Evolutionary conservation across 768 basidiomycete species (phyloP).

Genomic region (Tulasnella sp.): DNA sequence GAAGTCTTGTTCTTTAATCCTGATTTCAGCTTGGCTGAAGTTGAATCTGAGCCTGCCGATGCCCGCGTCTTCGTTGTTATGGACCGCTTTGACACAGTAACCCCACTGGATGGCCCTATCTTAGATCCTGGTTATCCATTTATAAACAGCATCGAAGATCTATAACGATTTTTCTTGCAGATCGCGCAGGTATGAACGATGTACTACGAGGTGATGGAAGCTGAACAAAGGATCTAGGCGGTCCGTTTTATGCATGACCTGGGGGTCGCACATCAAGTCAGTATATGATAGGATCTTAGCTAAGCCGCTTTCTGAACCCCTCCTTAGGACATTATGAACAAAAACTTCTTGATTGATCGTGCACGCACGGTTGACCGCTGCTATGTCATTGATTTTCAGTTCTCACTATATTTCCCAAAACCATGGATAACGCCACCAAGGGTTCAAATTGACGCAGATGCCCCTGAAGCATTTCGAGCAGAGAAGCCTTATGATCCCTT

Average conservation of each 20-base stretch:
- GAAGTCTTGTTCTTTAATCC: too few relatives aligned
- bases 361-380: not conserved
- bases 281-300: not conserved
- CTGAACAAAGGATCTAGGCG: not conserved
- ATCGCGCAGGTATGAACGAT: not conserved
- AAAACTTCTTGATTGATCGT: not conserved
- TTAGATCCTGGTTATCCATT: not conserved
- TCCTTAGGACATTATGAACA: not conserved
- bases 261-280: not conserved
- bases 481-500: not conserved
- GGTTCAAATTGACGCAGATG: not conserved
- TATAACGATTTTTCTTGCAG: not conserved
- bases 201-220: not conserved
- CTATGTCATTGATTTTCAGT: not conserved
- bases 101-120: not conserved
- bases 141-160: not conserved
- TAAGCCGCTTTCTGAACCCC: not conserved
- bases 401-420: not conserved
- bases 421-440: not conserved
- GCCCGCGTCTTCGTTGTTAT: not conserved
- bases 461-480: not conserved
- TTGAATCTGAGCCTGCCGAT: too few relatives aligned
- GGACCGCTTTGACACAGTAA: not conserved
- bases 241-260: not conserved
- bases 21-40: too few relatives aligned